Base-by-base conservation (phyloP, 306 rosid genomes). In the Medicago lupulina region DNA sequence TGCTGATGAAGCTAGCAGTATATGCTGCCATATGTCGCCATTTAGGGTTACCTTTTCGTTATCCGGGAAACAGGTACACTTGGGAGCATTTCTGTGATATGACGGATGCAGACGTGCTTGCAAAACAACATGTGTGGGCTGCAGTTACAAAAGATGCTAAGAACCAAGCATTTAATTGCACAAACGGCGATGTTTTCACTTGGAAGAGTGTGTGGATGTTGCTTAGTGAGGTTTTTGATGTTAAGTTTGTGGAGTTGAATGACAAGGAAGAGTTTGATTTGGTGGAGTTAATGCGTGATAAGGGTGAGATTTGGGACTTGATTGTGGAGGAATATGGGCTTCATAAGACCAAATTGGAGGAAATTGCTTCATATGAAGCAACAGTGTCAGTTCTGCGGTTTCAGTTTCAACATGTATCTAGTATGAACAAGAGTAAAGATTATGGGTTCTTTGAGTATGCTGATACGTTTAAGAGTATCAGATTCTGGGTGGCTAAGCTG, bases 1-100 rank as follows among this genome's bases (percentile, higher is more conserved):
- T 43, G 31, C 64, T 84, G 4, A 8, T 84, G 1, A 76, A 36
- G 0, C 1, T 81, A 3, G 85, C 73, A 0, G 34, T 67, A 14
- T 82, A 84, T 3, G 85, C 85, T 1, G 71, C 15, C 0, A 18
- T 84, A 0, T 87, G 86, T 6, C 79, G 47, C 15, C 79, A 84
- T 65, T 8, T 69, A 0, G 75, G 86, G 4, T 1, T 79, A 76
- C 53, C 54, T 15, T 84, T 87, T 60, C 73, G 83, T 54, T 87
- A 72, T 63, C 77, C 75, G 0, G 83, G 86, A 12, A 82, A 8
- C 0, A 70, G 19, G 39, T 82, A 81, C 81, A 87, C 85, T 17
- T 84, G 86, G 86, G 83, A 84, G 60, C 88, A 87, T 65, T 84
- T 87, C 18, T 87, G 85, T 2, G 86, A 84, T 60, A 59, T 82